Conservation (phyloP, 257 asterid species). For the Parsonsia alboflavescens region DNA sequence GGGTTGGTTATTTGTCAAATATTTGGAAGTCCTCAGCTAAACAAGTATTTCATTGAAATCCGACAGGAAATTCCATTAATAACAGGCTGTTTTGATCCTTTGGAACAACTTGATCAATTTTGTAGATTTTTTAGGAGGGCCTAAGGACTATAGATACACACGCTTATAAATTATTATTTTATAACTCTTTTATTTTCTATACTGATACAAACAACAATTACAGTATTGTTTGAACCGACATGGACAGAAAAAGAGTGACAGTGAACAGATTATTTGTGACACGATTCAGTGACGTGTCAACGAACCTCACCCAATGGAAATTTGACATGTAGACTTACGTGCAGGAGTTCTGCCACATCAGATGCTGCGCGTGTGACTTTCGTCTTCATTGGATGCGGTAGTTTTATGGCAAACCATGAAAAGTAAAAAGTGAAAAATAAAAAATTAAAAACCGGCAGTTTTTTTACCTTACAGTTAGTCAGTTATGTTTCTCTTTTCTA, state of each 20-base stretch:
- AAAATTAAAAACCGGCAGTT: too few species aligned
- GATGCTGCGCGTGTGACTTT: not conserved
- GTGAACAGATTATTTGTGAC: constrained; percentile 18
- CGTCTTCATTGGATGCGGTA: not conserved
- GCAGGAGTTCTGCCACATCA: not conserved
- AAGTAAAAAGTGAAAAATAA: not conserved
- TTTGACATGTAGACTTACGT: not conserved
- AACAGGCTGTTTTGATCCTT: too few species aligned
- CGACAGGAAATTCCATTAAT: too few species aligned
- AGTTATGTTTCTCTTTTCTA: not conserved
- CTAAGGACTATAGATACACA: too few species aligned
- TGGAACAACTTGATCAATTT: too few species aligned
- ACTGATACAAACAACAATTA: too few species aligned
- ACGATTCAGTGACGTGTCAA: constrained; percentile 17
- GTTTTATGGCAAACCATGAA: not conserved
- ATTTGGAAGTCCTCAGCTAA: too few species aligned
- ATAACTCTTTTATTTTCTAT: too few species aligned
- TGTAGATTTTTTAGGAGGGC: too few species aligned
- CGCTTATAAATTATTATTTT: too few species aligned
- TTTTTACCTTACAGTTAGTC: not conserved
- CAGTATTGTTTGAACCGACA: not conserved
- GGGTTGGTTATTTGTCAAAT: too few species aligned
- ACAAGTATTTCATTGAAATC: too few species aligned
- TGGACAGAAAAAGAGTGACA: not conserved
- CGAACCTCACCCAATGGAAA: not conserved